These are phyloP conservation scores for Arthroderma sp. DNA, from an alignment of 2,329 filamentous ascomycete genomes.

Conservation along the genomic window DNA sequence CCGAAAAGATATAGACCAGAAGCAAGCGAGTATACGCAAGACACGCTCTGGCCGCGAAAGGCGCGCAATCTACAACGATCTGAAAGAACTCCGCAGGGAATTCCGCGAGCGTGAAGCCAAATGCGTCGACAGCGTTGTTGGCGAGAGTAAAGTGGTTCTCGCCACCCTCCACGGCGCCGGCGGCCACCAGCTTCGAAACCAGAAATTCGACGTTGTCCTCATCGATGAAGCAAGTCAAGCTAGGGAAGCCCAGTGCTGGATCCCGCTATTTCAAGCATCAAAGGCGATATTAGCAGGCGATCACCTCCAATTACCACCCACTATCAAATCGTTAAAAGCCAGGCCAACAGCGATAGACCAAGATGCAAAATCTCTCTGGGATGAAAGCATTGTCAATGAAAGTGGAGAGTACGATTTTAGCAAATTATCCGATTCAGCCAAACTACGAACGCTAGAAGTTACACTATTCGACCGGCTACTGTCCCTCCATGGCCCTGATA, in stretches of 20 bases:
- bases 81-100: conserved; percentile 77
- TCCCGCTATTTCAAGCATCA: conserved; percentile 62
- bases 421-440: conserved; percentile 21
- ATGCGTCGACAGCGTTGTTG: conserved; percentile 64
- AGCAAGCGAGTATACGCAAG: conserved; percentile 79
- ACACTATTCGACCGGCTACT: conserved; percentile 88
- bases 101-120: conserved; percentile 71
- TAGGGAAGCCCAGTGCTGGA: conserved; percentile 94
- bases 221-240: conserved; percentile 96
- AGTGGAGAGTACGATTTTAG: not conserved
- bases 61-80: conserved; percentile 66
- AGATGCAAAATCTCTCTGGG: not conserved
- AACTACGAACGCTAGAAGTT: conserved; percentile 53
- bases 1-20: conserved; percentile 80
- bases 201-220: conserved; percentile 83
- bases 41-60: conserved; percentile 68
- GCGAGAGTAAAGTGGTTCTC: conserved; percentile 71
- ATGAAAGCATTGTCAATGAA: conserved; percentile 37
- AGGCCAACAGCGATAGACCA: conserved; percentile 20
- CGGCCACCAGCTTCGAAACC: conserved; percentile 63
- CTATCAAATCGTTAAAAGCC: conserved; percentile 61
- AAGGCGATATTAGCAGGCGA: conserved; percentile 90
- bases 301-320: conserved; percentile 85
- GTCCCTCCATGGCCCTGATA: conserved; percentile 60
- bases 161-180: conserved; percentile 88